Percentiles rank a stretch among this genome's conserved stretches.
Conservation (phyloP, 352 stramenopile species). For the Globisporangium sylvaticum region DNA sequence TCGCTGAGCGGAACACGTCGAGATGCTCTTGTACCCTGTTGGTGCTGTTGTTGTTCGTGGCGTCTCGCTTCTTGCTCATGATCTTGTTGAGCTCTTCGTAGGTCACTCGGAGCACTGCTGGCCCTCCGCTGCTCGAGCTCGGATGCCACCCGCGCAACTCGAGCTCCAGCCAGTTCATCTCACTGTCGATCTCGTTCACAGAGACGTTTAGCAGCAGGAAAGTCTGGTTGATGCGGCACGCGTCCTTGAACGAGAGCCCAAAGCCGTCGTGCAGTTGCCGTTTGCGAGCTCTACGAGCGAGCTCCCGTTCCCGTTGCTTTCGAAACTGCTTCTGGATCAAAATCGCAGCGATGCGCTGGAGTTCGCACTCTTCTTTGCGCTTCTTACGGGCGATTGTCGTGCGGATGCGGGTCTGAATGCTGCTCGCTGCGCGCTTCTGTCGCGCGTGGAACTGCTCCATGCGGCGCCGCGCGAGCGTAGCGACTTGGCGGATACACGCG, state of each 20-base stretch:
- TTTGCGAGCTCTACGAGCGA: slow-evolving; percentile 1
- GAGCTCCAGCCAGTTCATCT: slow-evolving; percentile 22
- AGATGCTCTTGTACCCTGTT: slow-evolving; percentile 19
- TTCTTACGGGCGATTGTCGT: slow-evolving; percentile 15
- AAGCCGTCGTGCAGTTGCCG: slow-evolving; percentile 3
- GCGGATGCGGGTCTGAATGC: slow-evolving; percentile 21
- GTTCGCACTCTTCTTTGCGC: slow-evolving; percentile 6
- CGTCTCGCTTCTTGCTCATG: neutral
- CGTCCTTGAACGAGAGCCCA: slow-evolving; percentile 22
- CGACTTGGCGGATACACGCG: slow-evolving; percentile 18
- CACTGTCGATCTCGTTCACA: slow-evolving; percentile 27
- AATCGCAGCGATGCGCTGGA: slow-evolving; percentile 24
- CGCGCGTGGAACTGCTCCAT: slow-evolving; percentile 21
- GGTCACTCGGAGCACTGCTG: slow-evolving; percentile 21
- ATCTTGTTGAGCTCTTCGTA: slow-evolving; percentile 16
- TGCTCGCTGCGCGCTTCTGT: slow-evolving; percentile 19
- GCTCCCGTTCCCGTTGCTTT: slow-evolving; percentile 6
- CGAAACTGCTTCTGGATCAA: slow-evolving; percentile 29
- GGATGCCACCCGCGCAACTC: slow-evolving; percentile 22
- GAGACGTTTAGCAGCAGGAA: slow-evolving; percentile 19
- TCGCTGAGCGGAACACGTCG: slow-evolving; percentile 30
- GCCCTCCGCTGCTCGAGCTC: slow-evolving; percentile 6
- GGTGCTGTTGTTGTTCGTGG: neutral
- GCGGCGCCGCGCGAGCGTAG: slow-evolving; percentile 17
- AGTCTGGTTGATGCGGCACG: slow-evolving; percentile 25